Evolutionary conservation across 2,329 filamentous ascomycete species (phyloP).

Genomic region (Blastomyces silverae): DNA sequence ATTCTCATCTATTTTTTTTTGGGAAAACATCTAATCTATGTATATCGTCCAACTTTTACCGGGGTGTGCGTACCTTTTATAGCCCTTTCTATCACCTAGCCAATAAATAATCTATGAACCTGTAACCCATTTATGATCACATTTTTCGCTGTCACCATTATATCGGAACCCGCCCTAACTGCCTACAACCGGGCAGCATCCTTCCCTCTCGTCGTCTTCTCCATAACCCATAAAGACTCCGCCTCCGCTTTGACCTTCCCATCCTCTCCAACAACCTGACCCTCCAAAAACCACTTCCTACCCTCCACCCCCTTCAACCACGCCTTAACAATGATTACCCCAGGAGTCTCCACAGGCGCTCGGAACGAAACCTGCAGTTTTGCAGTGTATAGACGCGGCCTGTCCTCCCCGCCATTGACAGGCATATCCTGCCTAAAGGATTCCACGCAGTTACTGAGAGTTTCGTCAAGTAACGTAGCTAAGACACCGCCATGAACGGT

Average conservation of each 20-base stretch:
- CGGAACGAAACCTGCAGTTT: constrained; percentile 77
- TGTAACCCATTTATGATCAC: neutral
- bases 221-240: constrained; percentile 61
- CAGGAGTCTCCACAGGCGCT: constrained; percentile 66
- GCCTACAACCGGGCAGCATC: neutral
- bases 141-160: neutral
- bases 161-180: neutral
- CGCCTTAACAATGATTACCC: constrained; percentile 70
- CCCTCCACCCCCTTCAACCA: constrained; percentile 81
- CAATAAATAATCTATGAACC: neutral
- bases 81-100: neutral
- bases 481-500: constrained; percentile 22
- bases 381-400: constrained; percentile 52
- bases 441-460: constrained; percentile 68
- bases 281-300: constrained; percentile 89
- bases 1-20: too few species aligned
- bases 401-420: neutral
- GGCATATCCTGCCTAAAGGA: neutral
- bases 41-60: neutral
- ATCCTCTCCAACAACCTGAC: constrained; percentile 67
- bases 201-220: neutral
- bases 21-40: neutral
- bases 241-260: constrained; percentile 70
- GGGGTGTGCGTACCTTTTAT: neutral
- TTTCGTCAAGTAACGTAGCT: constrained; percentile 33